Evolutionary conservation across 805 yeast genomes (phyloP), one percentile per base, ranked within the genome.

Genomic region (Suhomyces prunicola): DNA sequence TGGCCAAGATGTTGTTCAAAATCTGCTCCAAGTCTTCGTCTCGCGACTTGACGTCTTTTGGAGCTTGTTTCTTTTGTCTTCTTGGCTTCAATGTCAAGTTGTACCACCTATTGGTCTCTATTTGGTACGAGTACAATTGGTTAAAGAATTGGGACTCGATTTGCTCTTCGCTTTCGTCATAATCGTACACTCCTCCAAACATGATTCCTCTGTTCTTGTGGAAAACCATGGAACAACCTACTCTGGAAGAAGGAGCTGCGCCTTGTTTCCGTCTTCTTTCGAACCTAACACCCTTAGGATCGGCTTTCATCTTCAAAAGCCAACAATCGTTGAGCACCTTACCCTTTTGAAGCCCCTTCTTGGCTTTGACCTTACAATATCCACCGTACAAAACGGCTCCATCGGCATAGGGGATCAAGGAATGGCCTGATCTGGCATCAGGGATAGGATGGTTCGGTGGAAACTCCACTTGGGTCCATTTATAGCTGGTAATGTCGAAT

Each of bases 141-240:
- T 92, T 91, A 72, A 81, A 93, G 67, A 92, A 93, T 47, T 82
- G 83, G 1, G 97, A 90, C 46, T 88, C 93, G 55, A 93, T 72
- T 50, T 88, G 82, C 70, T 94, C 98, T 68, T 93, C 98, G 12
- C 97, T 93, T 70, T 93, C 99, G 60, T 92, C 97, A 56, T 81
- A 88, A 69, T 93, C 98, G 63, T 82, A 92, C 12, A 94, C 99
- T 61, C 98, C 98, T 39, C 98, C 98, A 73, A 93, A 94, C 64
- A 92, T 63, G 8, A 93, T 80, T 53, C 97, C 97, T 73, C 97
- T 84, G 54, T 96, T 96, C 61, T 89, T 88, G 70, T 93, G 98
- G 58, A 79, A 79, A 8, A 85, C 91, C 86, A 93, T 82, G 4
- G 96, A 86, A 64, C 96, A 88, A 0, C 99, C 98, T n/a, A 90